These are phyloP conservation scores for Neonectria ditissima DNA, from an alignment of 2,329 filamentous ascomycete species.

Conservation along the genomic window DNA sequence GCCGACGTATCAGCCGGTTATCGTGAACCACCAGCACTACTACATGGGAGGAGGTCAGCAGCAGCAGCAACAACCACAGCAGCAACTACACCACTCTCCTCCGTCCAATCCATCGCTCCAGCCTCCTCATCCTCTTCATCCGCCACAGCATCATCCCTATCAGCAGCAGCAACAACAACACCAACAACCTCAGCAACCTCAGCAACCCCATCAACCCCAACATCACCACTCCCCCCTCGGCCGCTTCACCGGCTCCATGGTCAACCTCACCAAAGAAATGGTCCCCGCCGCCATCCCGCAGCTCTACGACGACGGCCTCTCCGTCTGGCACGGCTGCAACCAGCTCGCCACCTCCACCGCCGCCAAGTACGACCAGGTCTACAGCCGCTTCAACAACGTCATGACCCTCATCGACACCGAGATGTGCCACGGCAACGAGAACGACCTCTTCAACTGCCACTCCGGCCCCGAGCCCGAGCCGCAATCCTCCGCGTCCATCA, in stretches of 20 bases:
- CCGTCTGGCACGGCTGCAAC: constrained; percentile 55
- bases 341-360: constrained; percentile 60
- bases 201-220: constrained; percentile 15
- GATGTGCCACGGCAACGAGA: constrained; percentile 63
- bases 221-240: constrained; percentile 43
- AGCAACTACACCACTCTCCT: constrained; percentile 21
- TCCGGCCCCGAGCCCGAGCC: constrained; percentile 25
- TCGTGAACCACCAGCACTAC: constrained; percentile 67
- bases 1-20: constrained; percentile 51
- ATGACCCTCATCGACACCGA: constrained; percentile 80
- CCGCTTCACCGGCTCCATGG: constrained; percentile 55
- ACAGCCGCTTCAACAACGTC: constrained; percentile 72
- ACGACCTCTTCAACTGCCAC: constrained; percentile 62
- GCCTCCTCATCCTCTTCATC: constrained; percentile 6
- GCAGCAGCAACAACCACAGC: constrained; percentile 17
- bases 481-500: neutral
- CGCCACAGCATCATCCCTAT: constrained; percentile 10
- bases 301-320: constrained; percentile 57
- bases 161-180: constrained; percentile 24
- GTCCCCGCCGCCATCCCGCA: constrained; percentile 48
- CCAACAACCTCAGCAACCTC: too few species aligned
- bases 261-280: constrained; percentile 57
- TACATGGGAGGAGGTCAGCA: constrained; percentile 50
- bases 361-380: constrained; percentile 69
- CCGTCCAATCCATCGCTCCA: constrained; percentile 2